Evolutionary conservation across 2,329 filamentous ascomycete species (phyloP).

Genomic region (Phialemonium atrogriseum): DNA sequence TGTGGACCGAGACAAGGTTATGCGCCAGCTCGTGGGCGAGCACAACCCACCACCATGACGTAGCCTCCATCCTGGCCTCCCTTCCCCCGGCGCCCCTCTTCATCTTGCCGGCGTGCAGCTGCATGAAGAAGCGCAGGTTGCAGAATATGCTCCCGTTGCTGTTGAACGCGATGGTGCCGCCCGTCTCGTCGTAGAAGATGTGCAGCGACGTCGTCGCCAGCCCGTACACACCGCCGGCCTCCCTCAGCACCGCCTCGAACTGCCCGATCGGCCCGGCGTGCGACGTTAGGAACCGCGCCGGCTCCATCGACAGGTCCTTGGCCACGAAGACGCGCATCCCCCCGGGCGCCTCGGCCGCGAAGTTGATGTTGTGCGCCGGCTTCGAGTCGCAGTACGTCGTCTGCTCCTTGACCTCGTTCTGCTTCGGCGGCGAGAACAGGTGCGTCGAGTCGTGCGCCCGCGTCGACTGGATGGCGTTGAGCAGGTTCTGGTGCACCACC

Average conservation of each 20-base stretch:
- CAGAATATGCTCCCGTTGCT: constrained; percentile 81
- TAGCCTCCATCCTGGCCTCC: constrained; percentile 56
- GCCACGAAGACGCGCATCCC: constrained; percentile 68
- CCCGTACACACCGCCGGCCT: constrained; percentile 64
- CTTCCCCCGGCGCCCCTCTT: constrained; percentile 20
- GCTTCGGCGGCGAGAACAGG: constrained; percentile 65
- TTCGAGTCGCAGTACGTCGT: constrained; percentile 78
- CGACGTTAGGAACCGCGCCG: constrained; percentile 48
- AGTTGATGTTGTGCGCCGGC: constrained; percentile 63
- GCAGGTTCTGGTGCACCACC: constrained; percentile 59
- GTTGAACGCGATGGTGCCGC: constrained; percentile 90
- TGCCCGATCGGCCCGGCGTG: constrained; percentile 56
- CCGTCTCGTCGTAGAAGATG: constrained; percentile 75
- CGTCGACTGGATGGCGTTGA: constrained; percentile 71
- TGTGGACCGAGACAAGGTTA: constrained; percentile 76
- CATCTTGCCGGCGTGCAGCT: constrained; percentile 58
- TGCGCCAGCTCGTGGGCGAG: constrained; percentile 92
- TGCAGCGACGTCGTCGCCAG: constrained; percentile 63
- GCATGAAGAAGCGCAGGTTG: constrained; percentile 80
- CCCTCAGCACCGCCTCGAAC: constrained; percentile 62
- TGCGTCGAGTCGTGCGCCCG: constrained; percentile 65
- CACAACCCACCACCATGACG: constrained; percentile 91
- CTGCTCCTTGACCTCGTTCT: constrained; percentile 70
- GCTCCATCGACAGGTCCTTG: constrained; percentile 39
- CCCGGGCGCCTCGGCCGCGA: constrained; percentile 60